Conservation (phyloP, 2,329 filamentous ascomycete species). For the Cladosporium sp. region DNA sequence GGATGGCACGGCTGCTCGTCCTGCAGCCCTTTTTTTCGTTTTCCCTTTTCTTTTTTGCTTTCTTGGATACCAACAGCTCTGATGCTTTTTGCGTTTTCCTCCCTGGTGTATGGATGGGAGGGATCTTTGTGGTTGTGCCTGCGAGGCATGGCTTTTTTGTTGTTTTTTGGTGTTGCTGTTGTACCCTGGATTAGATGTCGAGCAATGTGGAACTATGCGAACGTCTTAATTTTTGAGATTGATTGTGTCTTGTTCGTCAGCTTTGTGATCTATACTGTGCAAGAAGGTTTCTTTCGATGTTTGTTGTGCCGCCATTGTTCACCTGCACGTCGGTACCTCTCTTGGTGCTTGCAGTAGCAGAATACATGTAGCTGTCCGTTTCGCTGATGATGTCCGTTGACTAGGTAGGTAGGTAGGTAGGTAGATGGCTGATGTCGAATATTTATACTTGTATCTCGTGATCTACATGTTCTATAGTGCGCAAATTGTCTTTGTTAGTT, state of each 20-base stretch:
- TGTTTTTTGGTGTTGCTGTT: background rate
- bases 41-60: slow-evolving; percentile 1
- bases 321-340: background rate
- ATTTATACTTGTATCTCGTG: too few relatives aligned
- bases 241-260: background rate
- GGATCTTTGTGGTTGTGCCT: background rate
- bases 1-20: too few relatives aligned
- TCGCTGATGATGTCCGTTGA: background rate
- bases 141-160: background rate
- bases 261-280: background rate
- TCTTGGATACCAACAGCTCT: slow-evolving; percentile 15
- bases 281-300: background rate
- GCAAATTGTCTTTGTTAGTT: background rate
- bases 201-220: slow-evolving; percentile 12
- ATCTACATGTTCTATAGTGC: too few relatives aligned
- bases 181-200: slow-evolving; percentile 11
- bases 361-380: too few relatives aligned
- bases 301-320: background rate
- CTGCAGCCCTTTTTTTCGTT: background rate
- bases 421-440: too few relatives aligned
- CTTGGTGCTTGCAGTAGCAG: background rate
- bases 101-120: background rate
- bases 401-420: too few relatives aligned
- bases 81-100: background rate
- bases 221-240: background rate